Base-by-base conservation (phyloP, 2,329 filamentous ascomycete genomes). In the Monosporascus sp. region DNA sequence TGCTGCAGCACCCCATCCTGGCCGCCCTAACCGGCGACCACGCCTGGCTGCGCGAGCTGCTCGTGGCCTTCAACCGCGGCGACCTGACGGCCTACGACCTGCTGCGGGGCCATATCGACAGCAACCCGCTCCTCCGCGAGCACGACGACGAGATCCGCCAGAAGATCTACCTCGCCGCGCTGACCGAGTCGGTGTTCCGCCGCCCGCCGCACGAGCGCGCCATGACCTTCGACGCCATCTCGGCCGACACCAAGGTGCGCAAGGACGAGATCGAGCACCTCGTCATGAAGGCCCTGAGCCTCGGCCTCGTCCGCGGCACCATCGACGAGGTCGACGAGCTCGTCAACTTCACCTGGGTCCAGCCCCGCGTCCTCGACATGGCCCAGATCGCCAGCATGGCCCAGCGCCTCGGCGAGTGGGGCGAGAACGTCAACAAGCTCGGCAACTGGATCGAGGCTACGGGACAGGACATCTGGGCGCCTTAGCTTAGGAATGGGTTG, bases 201-300 rank as follows among this genome's bases (percentile, higher is more conserved):
- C 88, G 94, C 47, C 91, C 94, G 48, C 93, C 94, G 31, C 94
- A 99, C 69, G 90, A 97, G 77, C 89, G 94, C 58, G 87, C 90
- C 64, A 94, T 99, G 87, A 88, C 88, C 5, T 99, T 99, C 74
- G 75, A 79, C 50, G 89, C 90, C 48, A 97, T 99, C 66, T 83
- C 89, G 5, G 80, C 88, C 61, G 93, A 97, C 77, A 99, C 94
- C 3, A 96, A 96, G 73, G 92, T 99, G 49, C 82, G 85, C 62
- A 83, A 85, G 3, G 85, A 94, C 65, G 90, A 97, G 75, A 97
- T 99, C 62, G 94, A 99, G 79, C 93, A 97, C 70, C 76, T 99
- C 59, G 89, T 99, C 65, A 99, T 99, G 94, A 97, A 97, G 79
- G 94, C 94, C n/a, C 74, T 99, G 64, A 97, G 92, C 67, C 74